phyloP scores from a whole-genome alignment of 768 basidiomycete genomes.

The Suillus occidentalis region DNA sequence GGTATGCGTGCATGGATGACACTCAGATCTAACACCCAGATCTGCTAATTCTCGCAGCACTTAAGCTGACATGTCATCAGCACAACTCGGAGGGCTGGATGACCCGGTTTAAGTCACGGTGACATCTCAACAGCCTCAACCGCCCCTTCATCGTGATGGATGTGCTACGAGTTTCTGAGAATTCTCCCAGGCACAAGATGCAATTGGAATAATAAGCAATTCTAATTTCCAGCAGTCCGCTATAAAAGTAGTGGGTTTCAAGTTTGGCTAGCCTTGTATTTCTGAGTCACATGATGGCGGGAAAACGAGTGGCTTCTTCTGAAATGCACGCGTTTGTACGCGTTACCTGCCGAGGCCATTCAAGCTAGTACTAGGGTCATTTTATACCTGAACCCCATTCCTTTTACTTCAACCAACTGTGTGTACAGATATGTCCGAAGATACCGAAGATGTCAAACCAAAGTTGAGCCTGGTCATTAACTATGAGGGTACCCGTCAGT shows the following conservation, averaged over 20 bases:
- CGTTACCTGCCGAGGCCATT: conserved; percentile 3
- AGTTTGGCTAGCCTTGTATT: too few species aligned
- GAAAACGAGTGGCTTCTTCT: conserved; percentile 7
- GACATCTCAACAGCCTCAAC: neutral
- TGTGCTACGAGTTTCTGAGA: neutral
- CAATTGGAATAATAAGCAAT: too few species aligned
- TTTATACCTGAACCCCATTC: neutral
- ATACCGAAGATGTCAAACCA: conserved; percentile 60
- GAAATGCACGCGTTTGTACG: conserved; percentile 18
- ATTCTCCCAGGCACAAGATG: neutral
- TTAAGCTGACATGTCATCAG: neutral
- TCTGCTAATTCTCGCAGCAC: neutral
- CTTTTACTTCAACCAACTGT: conserved; percentile 1
- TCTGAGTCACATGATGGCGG: conserved; percentile 1
- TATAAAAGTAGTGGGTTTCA: too few species aligned
- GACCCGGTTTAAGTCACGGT: too few species aligned
- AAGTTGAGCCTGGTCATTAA: conserved; percentile 63
- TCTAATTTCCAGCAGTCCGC: too few species aligned
- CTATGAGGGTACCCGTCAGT: conserved; percentile 55
- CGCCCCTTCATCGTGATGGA: neutral
- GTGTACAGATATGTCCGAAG: conserved; percentile 26
- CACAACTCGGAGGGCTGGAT: neutral
- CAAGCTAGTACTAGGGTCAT: neutral
- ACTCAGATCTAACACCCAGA: neutral
- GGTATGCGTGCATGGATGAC: neutral